Evolutionary conservation across 73 alveolate species (phyloP).

Genomic region (Paramecium sonneborni): DNA sequence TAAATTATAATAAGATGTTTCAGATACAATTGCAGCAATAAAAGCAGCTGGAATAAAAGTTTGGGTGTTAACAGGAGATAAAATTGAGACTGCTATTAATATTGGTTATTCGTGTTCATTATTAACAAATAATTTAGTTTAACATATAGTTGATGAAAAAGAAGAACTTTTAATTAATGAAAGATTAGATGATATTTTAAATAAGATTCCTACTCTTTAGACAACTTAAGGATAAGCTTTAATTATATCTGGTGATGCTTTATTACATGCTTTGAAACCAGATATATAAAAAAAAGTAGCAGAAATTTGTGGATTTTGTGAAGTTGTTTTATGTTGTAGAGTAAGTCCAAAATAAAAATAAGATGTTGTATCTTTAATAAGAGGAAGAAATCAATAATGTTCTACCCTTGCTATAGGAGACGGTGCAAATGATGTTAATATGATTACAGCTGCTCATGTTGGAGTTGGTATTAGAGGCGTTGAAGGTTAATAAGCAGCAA

Average conservation of each 20-base stretch:
- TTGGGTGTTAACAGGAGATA: conserved; percentile 98
- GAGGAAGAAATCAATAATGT: conserved; percentile 70
- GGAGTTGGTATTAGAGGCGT: conserved; percentile 95
- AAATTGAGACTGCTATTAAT: conserved; percentile 96
- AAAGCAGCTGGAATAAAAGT: conserved; percentile 88
- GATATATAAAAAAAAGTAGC: conserved; percentile 61
- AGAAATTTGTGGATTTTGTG: conserved; percentile 69
- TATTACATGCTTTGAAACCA: conserved; percentile 57
- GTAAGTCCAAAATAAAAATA: conserved; percentile 84
- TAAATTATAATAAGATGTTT: conserved; percentile 91
- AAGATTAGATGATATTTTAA: conserved; percentile 72
- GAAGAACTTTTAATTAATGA: conserved; percentile 69
- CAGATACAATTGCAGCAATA: conserved; percentile 75
- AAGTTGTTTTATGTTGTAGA: conserved; percentile 83
- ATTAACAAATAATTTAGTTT: conserved; percentile 82
- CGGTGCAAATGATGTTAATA: conserved; percentile 98
- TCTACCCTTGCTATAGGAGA: conserved; percentile 94
- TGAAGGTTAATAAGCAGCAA: conserved; percentile 95
- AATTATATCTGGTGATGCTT: conserved; percentile 66
- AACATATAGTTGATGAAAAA: conserved; percentile 75
- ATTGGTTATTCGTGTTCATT: conserved; percentile 91
- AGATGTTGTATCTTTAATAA: conserved; percentile 76
- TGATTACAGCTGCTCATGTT: conserved; percentile 96
- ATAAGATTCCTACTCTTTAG: conserved; percentile 36
- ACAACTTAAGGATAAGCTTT: conserved; percentile 22